phyloP scores from a whole-genome alignment of 345 rosid genomes.

The Combretum micranthum region DNA sequence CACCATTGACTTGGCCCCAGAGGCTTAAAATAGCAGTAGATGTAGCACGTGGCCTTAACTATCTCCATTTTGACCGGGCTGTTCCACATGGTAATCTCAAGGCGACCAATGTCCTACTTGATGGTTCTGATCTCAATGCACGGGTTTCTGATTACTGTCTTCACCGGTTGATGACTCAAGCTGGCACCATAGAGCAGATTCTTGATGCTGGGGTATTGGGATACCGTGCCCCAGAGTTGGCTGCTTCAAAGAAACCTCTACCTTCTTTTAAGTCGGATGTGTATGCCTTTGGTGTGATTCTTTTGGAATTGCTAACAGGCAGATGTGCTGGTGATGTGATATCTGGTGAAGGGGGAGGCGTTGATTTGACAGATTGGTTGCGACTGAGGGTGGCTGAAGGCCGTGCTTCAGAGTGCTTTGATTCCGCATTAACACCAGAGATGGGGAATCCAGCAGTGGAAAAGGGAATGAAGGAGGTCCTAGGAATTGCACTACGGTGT shows the following conservation, averaged over 20 bases:
- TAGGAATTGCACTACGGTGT: conserved; percentile 76
- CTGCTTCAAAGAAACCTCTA: conserved; percentile 77
- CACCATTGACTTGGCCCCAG: conserved; percentile 72
- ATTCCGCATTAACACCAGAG: conserved; percentile 48
- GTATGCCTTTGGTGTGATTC: conserved; percentile 81
- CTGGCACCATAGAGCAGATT: conserved; percentile 88
- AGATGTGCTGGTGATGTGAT: conserved; percentile 93
- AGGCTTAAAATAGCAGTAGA: conserved; percentile 89
- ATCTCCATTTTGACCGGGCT: conserved; percentile 96
- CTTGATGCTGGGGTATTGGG: conserved; percentile 92
- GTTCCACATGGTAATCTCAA: conserved; percentile 96
- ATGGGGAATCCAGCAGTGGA: conserved; percentile 50
- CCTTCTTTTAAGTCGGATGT: conserved; percentile 96
- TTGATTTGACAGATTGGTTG: conserved; percentile 84
- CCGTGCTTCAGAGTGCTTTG: conserved; percentile 60
- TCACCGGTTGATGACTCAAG: conserved; percentile 93
- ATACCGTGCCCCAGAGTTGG: conserved; percentile 90
- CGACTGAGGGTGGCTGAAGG: conserved; percentile 62
- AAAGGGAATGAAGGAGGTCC: conserved; percentile 90
- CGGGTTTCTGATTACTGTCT: conserved; percentile 95
- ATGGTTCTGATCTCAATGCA: conserved; percentile 87
- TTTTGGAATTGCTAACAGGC: conserved; percentile 78
- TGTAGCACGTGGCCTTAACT: conserved; percentile 97
- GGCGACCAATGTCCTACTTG: conserved; percentile 75
- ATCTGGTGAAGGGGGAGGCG: conserved; percentile 68